phyloP scores from a whole-genome alignment of 2,329 filamentous ascomycete genomes.

The Leptographium procerum region DNA sequence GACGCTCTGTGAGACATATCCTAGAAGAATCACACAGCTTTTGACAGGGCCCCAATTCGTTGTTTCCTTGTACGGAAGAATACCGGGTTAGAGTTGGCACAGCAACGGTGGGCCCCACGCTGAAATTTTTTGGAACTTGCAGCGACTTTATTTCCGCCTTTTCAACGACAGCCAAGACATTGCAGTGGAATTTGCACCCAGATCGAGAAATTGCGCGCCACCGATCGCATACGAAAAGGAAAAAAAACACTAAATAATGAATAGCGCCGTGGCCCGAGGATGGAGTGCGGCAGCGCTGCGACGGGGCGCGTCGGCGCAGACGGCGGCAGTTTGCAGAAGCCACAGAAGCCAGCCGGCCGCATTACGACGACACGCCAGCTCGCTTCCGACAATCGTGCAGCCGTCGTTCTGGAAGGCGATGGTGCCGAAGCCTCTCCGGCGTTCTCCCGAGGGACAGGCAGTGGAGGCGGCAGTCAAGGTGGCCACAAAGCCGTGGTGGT shows the following conservation, averaged over 20 bases:
- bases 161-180: too few relatives aligned
- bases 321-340: neutral
- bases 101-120: conserved; percentile 2
- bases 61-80: conserved; percentile 8
- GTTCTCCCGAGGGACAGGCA: conserved; percentile 10
- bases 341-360: neutral
- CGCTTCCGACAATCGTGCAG: conserved; percentile 18
- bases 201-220: neutral
- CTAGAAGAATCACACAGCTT: neutral
- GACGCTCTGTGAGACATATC: neutral
- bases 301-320: neutral
- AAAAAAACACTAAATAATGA: neutral
- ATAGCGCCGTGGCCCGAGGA: neutral
- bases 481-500: conserved; percentile 28
- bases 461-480: neutral
- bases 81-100: conserved; percentile 11
- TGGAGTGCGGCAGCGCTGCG: neutral
- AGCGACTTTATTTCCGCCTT: neutral
- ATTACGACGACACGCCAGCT: conserved; percentile 5
- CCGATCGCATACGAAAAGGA: neutral
- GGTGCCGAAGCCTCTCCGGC: conserved; percentile 56
- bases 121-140: neutral
- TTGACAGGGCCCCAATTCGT: neutral
- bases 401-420: conserved; percentile 57
- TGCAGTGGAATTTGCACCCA: neutral